A percentile compares a stretch with the other conserved stretches of the same genome.
Conservation (phyloP, 768 basidiomycete genomes). For the Clathrus columnatus region DNA sequence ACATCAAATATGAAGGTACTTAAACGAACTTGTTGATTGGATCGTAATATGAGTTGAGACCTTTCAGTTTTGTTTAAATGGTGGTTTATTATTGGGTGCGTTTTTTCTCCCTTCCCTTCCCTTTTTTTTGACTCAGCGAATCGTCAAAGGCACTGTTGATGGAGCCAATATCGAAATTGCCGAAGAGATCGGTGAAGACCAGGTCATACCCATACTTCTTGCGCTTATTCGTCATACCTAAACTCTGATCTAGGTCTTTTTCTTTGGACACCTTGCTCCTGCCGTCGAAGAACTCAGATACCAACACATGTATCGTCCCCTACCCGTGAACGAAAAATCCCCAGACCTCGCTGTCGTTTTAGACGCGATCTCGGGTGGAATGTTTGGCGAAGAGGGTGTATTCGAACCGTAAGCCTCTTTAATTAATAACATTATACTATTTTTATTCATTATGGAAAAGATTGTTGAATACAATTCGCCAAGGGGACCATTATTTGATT, state of each 20-base stretch:
- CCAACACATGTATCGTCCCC: slow-evolving; percentile 76
- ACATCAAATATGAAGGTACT: slow-evolving; percentile 69
- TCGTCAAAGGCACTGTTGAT: slow-evolving; percentile 37
- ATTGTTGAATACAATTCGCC: slow-evolving; percentile 65
- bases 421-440: slow-evolving; percentile 21
- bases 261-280: slow-evolving; percentile 84
- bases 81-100: slow-evolving; percentile 76
- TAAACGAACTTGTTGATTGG: background rate
- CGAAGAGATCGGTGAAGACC: slow-evolving; percentile 87
- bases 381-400: slow-evolving; percentile 71
- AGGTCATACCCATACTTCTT: slow-evolving; percentile 64
- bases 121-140: slow-evolving; percentile 6
- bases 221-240: slow-evolving; percentile 11
- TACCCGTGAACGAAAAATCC: slow-evolving; percentile 75
- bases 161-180: slow-evolving; percentile 97
- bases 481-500: slow-evolving; percentile 71
- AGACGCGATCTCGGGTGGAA: slow-evolving; percentile 62
- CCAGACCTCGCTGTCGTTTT: slow-evolving; percentile 75
- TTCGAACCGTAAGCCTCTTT: slow-evolving; percentile 72
- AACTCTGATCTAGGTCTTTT: slow-evolving; percentile 40
- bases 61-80: slow-evolving; percentile 72
- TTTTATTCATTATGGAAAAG: slow-evolving; percentile 24
- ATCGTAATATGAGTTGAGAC: slow-evolving; percentile 18
- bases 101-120: slow-evolving; percentile 10
- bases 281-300: slow-evolving; percentile 82